Evolutionary conservation across 768 basidiomycete species (phyloP), one percentile per base, ranked within the genome.

Genomic region (Phylloporus arenicola): DNA sequence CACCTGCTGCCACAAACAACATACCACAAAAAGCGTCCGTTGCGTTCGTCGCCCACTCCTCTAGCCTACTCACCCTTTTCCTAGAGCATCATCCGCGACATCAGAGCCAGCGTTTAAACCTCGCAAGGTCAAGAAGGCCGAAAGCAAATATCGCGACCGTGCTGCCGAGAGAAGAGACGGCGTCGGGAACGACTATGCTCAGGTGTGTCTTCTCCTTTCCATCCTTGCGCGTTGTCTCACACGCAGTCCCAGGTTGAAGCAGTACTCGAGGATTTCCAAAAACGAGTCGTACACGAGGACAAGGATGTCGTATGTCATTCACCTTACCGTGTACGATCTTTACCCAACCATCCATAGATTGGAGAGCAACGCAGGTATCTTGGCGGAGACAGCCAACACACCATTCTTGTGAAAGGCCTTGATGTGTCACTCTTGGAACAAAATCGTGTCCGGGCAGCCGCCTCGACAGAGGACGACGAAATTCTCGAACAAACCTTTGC

Each of bases 371-470:
- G 92, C 31, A 75, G 74, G 50, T 89, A 88, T 64, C 79, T 92
- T 6, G 91, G 91, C 16, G 89, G 91, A 33, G 90, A 95, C 64
- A 81, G 83, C 37, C 78, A 87, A 51, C 92, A 94, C 64, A 83
- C 89, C 11, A 79, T 93, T 50, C 80, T 93, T 11, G 89, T 93
- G 37, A 95, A 92, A 62, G 91, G 91, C 24, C 82, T 97, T 41
- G 94, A 97, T 63, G 77, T 86, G 56, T 86, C 90, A 0, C 78
- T 96, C 7, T 74, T 96, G 14, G 87, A 91, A 60, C 88, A 91
- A 57, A 83, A 87, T 55, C 92, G 84, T 68, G 84, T 86, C 3
- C 82, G 84, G 34, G 73, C 72, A 2, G 70, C 74, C 3, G 66
- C 72, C n/a, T 72, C 78, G 13, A 72, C 75, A 4, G 83, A 84